A percentile compares a stretch with the other conserved stretches of the same genome.
Conservation (phyloP, 2,329 filamentous ascomycete species). For the Truncatella angustata region DNA sequence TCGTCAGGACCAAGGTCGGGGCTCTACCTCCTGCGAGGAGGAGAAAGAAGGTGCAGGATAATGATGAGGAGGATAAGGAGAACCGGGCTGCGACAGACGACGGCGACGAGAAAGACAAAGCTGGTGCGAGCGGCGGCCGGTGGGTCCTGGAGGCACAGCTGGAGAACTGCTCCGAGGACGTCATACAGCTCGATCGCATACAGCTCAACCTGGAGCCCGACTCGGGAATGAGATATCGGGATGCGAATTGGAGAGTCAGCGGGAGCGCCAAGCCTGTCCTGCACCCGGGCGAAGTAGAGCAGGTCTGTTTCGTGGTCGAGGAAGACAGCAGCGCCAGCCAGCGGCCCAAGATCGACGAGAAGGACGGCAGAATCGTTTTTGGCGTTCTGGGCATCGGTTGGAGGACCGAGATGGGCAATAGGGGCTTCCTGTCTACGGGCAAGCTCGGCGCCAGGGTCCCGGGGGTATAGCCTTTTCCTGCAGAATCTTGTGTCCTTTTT, state of each 20-base stretch:
- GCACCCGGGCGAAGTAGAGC: constrained; percentile 62
- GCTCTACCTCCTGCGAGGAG: constrained; percentile 47
- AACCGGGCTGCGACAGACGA: constrained; percentile 23
- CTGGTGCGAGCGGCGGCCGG: constrained; percentile 25
- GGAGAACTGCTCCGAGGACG: constrained; percentile 87
- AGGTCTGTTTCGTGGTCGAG: constrained; percentile 62
- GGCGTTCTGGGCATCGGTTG: constrained; percentile 85
- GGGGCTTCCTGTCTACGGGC: constrained; percentile 83
- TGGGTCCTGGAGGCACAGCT: constrained; percentile 92
- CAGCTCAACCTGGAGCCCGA: constrained; percentile 45
- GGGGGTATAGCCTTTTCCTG: too few relatives aligned
- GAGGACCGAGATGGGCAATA: constrained; percentile 86
- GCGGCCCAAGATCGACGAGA: constrained; percentile 44
- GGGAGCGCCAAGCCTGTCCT: constrained; percentile 50
- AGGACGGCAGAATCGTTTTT: constrained; percentile 64
- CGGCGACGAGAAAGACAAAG: constrained; percentile 10
- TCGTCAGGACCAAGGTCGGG: constrained; percentile 86
- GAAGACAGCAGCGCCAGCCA: constrained; percentile 39
- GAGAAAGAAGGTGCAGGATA: too few relatives aligned
- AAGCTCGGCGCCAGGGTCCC: constrained; percentile 61
- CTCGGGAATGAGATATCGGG: constrained; percentile 47
- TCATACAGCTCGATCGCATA: constrained; percentile 61
- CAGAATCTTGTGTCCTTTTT: too few relatives aligned
- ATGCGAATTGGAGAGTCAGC: constrained; percentile 55
- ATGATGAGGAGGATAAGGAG: background rate